Percentiles rank a stretch among this genome's conserved stretches.
These are phyloP conservation scores for Kurtzmaniella quercitrusa DNA, from an alignment of 1,139 yeast genomes.

Conservation along the genomic window DNA sequence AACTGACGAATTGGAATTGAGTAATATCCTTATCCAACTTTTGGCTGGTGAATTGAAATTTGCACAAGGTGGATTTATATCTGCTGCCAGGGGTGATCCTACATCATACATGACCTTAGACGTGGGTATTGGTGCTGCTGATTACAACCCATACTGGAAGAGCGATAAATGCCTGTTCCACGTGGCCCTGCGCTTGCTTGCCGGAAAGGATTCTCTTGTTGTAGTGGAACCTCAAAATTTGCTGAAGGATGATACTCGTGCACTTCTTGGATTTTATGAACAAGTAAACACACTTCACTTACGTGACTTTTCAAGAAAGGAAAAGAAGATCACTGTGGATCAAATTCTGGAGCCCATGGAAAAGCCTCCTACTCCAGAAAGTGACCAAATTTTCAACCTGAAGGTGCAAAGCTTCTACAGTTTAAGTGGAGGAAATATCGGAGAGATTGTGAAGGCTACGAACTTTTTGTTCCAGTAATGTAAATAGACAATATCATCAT, in stretches of 20 bases:
- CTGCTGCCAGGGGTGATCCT: constrained; percentile 50
- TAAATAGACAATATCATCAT: constrained; percentile 1
- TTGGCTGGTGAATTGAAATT: constrained; percentile 53
- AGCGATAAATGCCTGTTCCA: constrained; percentile 48
- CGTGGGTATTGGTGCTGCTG: constrained; percentile 53
- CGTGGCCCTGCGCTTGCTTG: constrained; percentile 46
- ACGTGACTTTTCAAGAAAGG: constrained; percentile 43
- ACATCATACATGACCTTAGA: constrained; percentile 44
- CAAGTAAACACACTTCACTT: constrained; percentile 50
- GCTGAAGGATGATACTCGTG: constrained; percentile 49
- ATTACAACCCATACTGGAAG: constrained; percentile 57
- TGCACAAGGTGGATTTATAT: constrained; percentile 59
- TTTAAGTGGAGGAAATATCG: constrained; percentile 81
- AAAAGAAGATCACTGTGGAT: constrained; percentile 27
- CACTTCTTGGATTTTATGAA: constrained; percentile 50
- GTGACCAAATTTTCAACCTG: constrained; percentile 28
- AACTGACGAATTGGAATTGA: constrained; percentile 62
- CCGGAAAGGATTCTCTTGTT: constrained; percentile 31
- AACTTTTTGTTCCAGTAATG: constrained; percentile 21
- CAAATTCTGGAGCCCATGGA: constrained; percentile 18
- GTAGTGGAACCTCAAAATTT: constrained; percentile 47
- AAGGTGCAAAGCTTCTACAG: constrained; percentile 52
- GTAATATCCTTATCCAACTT: constrained; percentile 53
- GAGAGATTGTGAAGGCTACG: constrained; percentile 50
- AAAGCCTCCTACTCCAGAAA: constrained; percentile 15